Conservation (phyloP, 805 yeast species). For the Yarrowia sp. region DNA sequence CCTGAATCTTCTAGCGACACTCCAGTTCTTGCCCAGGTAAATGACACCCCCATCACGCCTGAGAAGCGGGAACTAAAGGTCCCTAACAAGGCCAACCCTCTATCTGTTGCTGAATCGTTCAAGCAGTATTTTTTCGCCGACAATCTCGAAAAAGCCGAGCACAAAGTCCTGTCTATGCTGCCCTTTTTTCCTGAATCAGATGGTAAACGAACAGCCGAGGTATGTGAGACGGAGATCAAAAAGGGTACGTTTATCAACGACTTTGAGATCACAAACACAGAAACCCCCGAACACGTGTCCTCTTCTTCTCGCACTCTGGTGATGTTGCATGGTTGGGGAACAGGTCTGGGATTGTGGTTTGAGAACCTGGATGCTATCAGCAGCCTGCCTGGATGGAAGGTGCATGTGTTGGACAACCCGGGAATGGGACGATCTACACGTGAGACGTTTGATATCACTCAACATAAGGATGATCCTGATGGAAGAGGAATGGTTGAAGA, state of each 20-base stretch:
- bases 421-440: constrained; percentile 71
- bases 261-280: neutral
- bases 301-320: constrained; percentile 43
- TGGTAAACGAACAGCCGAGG: neutral
- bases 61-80: constrained; percentile 4
- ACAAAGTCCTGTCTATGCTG: constrained; percentile 49
- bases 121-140: constrained; percentile 40
- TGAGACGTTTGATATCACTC: constrained; percentile 39
- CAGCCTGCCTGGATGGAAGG: constrained; percentile 51
- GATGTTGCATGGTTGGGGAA: constrained; percentile 77
- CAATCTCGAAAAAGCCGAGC: constrained; percentile 37
- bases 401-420: constrained; percentile 69
- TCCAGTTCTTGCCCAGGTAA: neutral
- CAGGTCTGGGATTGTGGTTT: constrained; percentile 68
- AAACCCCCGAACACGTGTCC: neutral
- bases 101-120: constrained; percentile 34
- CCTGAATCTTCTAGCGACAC: too few relatives aligned
- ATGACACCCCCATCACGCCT: constrained; percentile 15
- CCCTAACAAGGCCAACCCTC: constrained; percentile 21
- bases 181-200: constrained; percentile 39
- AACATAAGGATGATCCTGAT: constrained; percentile 18
- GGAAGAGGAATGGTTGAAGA: constrained; percentile 27
- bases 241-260: constrained; percentile 1
- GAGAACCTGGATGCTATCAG: constrained; percentile 55
- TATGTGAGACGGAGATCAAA: constrained; percentile 1